Evolutionary conservation across 169 alveolate genomes (phyloP).

Genomic region (Blepharisma undulans): DNA sequence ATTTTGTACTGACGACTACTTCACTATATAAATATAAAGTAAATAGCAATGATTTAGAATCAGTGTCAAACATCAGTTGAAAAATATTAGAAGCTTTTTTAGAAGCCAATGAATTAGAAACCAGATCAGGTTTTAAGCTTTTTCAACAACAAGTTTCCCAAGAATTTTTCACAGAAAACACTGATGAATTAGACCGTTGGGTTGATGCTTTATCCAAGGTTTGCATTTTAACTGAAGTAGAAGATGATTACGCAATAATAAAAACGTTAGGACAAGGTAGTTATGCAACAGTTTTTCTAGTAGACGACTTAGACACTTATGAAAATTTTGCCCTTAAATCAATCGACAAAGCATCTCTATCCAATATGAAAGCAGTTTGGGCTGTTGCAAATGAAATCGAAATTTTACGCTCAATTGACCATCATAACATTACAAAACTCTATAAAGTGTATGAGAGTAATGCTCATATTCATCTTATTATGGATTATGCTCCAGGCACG

Average conservation of each 20-base stretch:
- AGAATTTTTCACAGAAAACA: not conserved
- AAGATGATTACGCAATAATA: not conserved
- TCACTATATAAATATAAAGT: not conserved
- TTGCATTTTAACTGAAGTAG: not conserved
- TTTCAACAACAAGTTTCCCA: not conserved
- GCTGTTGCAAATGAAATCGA: constrained; percentile 5
- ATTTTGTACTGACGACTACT: not conserved
- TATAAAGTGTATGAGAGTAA: not conserved
- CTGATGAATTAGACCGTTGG: not conserved
- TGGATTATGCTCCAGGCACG: not conserved
- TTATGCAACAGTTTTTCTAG: not conserved
- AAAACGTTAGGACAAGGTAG: not conserved
- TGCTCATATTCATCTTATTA: not conserved
- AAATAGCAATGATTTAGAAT: not conserved
- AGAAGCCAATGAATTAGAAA: not conserved
- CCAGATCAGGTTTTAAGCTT: not conserved
- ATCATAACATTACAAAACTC: not conserved
- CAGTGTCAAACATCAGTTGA: constrained; percentile 12
- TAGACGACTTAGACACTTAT: not conserved
- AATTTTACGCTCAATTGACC: not conserved
- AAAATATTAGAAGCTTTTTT: constrained; percentile 20
- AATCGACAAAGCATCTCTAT: not conserved
- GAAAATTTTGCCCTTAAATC: not conserved
- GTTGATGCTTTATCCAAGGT: not conserved
- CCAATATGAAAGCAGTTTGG: not conserved